Conservation (phyloP, 192 early-diverging fungal species). For the Coemansia sp. region DNA sequence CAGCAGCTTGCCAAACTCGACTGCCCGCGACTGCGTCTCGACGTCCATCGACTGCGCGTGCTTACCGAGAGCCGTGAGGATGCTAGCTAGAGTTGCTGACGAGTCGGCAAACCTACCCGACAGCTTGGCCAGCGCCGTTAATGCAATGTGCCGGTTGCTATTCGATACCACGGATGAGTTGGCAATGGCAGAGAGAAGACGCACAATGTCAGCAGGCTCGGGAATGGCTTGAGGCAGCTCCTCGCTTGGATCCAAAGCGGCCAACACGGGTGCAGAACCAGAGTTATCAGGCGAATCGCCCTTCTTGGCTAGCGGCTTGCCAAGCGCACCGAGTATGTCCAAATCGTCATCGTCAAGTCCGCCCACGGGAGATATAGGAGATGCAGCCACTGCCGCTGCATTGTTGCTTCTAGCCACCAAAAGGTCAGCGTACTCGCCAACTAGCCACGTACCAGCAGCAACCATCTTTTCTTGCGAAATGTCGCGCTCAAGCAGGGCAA, state of each 20-base stretch:
- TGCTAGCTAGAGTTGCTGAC: slow-evolving; percentile 36
- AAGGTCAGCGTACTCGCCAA: slow-evolving; percentile 97
- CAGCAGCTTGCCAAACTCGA: slow-evolving; percentile 85
- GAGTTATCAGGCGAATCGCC: background rate
- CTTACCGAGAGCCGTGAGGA: slow-evolving; percentile 63
- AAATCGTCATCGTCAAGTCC: slow-evolving; percentile 45
- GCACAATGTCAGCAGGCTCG: slow-evolving; percentile 69
- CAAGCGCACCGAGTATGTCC: slow-evolving; percentile 49
- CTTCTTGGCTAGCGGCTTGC: slow-evolving; percentile 20
- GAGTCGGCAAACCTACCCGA: slow-evolving; percentile 71
- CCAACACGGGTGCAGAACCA: background rate
- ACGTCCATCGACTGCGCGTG: slow-evolving; percentile 77
- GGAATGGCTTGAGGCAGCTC: slow-evolving; percentile 54
- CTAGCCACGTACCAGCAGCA: slow-evolving; percentile 86
- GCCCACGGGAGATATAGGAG: slow-evolving; percentile 9
- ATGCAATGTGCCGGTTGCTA: slow-evolving; percentile 75
- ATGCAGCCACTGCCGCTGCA: background rate
- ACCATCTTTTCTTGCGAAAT: slow-evolving; percentile 82
- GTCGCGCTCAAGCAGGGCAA: slow-evolving; percentile 76
- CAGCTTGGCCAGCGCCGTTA: slow-evolving; percentile 90
- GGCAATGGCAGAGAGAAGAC: slow-evolving; percentile 73
- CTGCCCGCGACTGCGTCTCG: slow-evolving; percentile 93
- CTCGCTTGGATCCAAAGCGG: slow-evolving; percentile 24
- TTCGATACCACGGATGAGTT: slow-evolving; percentile 79
- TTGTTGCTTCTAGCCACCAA: slow-evolving; percentile 56